These are phyloP conservation scores for Globisporangium uncinulatum DNA, from an alignment of 352 stramenopile species.

Conservation along the genomic window DNA sequence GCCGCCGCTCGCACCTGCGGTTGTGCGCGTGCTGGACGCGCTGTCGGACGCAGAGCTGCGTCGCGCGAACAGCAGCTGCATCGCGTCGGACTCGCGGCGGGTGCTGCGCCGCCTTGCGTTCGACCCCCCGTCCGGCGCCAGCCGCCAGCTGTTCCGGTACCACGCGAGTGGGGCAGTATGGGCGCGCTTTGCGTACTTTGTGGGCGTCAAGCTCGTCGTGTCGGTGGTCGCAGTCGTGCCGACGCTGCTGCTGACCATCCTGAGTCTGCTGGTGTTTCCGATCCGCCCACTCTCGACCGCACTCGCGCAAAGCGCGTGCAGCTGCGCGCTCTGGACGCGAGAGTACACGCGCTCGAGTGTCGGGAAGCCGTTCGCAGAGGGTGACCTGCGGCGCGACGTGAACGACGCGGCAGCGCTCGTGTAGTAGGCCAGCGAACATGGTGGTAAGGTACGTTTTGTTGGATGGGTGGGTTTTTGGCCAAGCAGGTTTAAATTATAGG, in stretches of 20 bases:
- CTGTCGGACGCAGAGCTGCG: constrained; percentile 74
- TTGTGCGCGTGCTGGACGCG: constrained; percentile 54
- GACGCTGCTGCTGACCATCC: constrained; percentile 42
- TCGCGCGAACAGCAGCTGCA: constrained; percentile 63
- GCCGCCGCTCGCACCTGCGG: constrained; percentile 36
- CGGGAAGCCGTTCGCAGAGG: constrained; percentile 35
- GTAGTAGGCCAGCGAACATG: constrained; percentile 9
- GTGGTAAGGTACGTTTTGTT: not conserved
- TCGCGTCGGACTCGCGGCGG: constrained; percentile 37
- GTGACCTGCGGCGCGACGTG: constrained; percentile 22
- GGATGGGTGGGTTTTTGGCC: not conserved
- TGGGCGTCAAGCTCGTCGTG: constrained; percentile 51
- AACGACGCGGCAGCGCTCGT: constrained; percentile 26
- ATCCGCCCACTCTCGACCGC: constrained; percentile 40
- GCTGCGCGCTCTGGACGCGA: constrained; percentile 48
- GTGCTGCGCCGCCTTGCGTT: constrained; percentile 50
- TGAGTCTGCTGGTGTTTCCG: constrained; percentile 50
- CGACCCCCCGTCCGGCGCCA: constrained; percentile 16
- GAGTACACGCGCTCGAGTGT: constrained; percentile 62
- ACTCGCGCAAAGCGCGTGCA: constrained; percentile 35
- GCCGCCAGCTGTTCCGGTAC: constrained; percentile 51
- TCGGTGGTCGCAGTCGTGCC: constrained; percentile 52
- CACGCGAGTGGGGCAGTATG: constrained; percentile 52
- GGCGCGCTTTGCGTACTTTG: constrained; percentile 69
- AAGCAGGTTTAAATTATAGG: not conserved